Evolutionary conservation across 345 rosid genomes (phyloP).

Genomic region (Sonneratia alba): DNA sequence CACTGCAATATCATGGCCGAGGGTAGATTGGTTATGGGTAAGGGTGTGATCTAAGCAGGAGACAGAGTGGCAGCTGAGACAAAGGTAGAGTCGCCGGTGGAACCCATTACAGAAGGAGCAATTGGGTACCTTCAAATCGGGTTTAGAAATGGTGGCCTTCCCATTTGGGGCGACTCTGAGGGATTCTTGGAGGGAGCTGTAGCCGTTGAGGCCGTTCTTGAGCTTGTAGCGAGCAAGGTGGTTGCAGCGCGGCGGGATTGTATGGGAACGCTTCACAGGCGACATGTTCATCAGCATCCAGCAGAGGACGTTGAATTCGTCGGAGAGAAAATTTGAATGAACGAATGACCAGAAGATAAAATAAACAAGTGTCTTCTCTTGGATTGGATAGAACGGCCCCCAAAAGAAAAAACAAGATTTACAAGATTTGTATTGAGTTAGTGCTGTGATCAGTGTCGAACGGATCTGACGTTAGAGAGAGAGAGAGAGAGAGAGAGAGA

Average conservation of each 20-base stretch:
- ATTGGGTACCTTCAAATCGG: conserved; percentile 27
- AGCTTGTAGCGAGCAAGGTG: conserved; percentile 78
- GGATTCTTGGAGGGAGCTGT: conserved; percentile 35
- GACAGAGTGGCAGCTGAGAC: conserved; percentile 37
- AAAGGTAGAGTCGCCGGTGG: no score
- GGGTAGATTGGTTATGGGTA: conserved; percentile 42
- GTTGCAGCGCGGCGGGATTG: conserved; percentile 51
- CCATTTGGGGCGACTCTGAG: conserved; percentile 41
- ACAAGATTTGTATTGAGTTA: not conserved
- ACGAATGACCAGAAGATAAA: not conserved
- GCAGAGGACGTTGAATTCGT: not conserved
- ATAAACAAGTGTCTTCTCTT: not conserved
- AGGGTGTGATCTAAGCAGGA: conserved; percentile 62
- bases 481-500: no score
- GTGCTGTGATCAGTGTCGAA: not conserved
- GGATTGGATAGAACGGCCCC: not conserved
- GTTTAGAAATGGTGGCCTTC: conserved; percentile 32
- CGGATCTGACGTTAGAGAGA: no score
- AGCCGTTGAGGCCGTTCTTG: conserved; percentile 46
- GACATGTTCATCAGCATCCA: conserved; percentile 21
- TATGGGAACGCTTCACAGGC: conserved; percentile 31
- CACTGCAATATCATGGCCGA: conserved; percentile 60
- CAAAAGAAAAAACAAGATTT: not conserved
- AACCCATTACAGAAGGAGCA: no score
- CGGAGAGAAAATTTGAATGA: conserved; percentile 3